phyloP scores from a whole-genome alignment of 2,329 filamentous ascomycete species.

The Pseudopyrenochaeta lycopersici region DNA sequence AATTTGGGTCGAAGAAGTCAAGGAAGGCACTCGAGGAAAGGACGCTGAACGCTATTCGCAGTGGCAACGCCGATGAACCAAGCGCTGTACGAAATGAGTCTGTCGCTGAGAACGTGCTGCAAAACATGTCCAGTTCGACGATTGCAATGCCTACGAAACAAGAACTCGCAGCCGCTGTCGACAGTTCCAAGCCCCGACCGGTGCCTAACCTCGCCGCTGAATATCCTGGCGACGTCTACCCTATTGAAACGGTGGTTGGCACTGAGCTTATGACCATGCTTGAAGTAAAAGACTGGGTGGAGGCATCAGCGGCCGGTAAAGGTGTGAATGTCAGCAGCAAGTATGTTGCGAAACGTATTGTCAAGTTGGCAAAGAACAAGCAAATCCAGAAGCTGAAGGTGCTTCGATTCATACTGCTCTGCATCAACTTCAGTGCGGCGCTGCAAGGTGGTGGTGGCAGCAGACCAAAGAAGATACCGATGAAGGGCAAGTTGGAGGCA shows the following conservation, averaged over 20 bases:
- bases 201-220: constrained; percentile 72
- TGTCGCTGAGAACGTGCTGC: constrained; percentile 61
- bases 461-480: constrained; percentile 62
- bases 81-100: constrained; percentile 33
- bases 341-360: constrained; percentile 72
- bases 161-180: constrained; percentile 70
- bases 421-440: constrained; percentile 58
- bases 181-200: constrained; percentile 77
- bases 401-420: constrained; percentile 57
- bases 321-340: constrained; percentile 66
- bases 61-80: constrained; percentile 25
- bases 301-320: constrained; percentile 67
- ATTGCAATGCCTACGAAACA: constrained; percentile 73
- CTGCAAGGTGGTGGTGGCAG: constrained; percentile 43
- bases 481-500: constrained; percentile 72
- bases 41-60: constrained; percentile 74
- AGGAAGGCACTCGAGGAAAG: constrained; percentile 77
- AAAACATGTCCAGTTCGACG: constrained; percentile 69
- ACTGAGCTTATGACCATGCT: constrained; percentile 72
- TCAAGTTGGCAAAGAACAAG: constrained; percentile 64
- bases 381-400: constrained; percentile 58
- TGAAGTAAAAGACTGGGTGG: constrained; percentile 77
- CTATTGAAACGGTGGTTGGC: constrained; percentile 72
- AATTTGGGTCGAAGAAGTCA: constrained; percentile 87
- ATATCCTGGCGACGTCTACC: constrained; percentile 77